Evolutionary conservation across 208 protist genomes (phyloP), one percentile per base, ranked within the genome.

Genomic region (Phytomonas sp.): DNA sequence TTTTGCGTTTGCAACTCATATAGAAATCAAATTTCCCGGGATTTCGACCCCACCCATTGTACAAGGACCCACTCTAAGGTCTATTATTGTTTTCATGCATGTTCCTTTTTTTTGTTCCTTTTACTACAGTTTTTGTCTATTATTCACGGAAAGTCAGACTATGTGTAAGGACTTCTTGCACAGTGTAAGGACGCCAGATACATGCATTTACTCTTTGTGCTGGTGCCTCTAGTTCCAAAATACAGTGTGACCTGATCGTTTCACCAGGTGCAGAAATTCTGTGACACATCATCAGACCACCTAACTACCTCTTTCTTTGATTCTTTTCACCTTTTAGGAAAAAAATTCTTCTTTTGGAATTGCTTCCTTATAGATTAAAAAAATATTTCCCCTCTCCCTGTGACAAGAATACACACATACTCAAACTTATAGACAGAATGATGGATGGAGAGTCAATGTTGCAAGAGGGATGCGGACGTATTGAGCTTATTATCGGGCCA

Each of bases 401-500:
- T 67, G 40, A 29, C 51, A 43, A 17, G n/a, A 60, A 30, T 65
- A 28, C 32, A 65, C n/a, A 32, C 1, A 69, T 69, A 69, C 0
- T 9, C 13, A 59, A 36, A 11, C 72, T 13, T 62, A 59, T 28
- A 26, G 46, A 56, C 20, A 56, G 4, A 29, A 32, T 33, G 5
- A 7, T 26, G 20, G 4, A 37, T 9, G 7, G 43, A 65, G 33
- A 71, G 20, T 56, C 20, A 53, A 70, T 60, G 34, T 15, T 17
- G 17, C 29, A 62, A 64, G 20, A 9, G n/a, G 0, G 26, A 23
- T 20, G 60, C 30, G 78, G 74, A 60, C 66, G 73, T 59, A 72
- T 98, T 65, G 87, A 98, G 73, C 81, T 98, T 28, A 95, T 98
- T 67, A 91, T 97, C 33, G 97, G 97, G 36, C 95, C 95, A 29